Evolutionary conservation across 2,329 filamentous ascomycete genomes (phyloP).

Genomic region (Diaporthe citri): DNA sequence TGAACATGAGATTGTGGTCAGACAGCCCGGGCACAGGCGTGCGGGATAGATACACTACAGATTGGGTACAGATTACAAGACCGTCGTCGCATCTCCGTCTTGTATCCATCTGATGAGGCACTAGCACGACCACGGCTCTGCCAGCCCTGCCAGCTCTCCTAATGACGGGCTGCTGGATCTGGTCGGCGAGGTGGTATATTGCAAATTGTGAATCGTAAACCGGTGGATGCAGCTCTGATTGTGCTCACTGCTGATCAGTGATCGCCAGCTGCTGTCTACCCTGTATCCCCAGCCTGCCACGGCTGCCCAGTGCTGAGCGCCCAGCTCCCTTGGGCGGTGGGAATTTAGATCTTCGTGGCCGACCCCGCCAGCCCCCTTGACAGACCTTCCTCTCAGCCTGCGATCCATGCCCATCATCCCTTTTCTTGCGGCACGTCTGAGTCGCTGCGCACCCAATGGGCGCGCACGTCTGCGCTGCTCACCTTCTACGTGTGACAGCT

Average conservation of each 20-base stretch:
- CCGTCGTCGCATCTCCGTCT: conserved; percentile 8
- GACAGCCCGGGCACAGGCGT: conserved; percentile 12
- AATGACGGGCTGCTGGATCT: not conserved
- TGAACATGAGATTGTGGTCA: conserved; percentile 35
- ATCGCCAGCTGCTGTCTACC: not conserved
- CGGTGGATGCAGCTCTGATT: conserved; percentile 24
- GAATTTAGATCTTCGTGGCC: conserved; percentile 32
- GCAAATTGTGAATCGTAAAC: conserved; percentile 18
- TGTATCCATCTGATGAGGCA: conserved; percentile 2
- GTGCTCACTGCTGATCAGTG: conserved; percentile 26
- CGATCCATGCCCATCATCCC: conserved; percentile 25
- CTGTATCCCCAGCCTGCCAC: conserved; percentile 13
- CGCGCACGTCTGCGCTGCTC: not conserved
- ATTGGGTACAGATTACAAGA: conserved; percentile 2
- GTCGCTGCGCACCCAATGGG: conserved; percentile 19
- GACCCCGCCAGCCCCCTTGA: conserved; percentile 35
- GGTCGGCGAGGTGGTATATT: conserved; percentile 4
- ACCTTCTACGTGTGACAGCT: conserved; percentile 25
- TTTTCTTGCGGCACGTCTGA: conserved; percentile 32
- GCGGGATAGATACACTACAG: conserved; percentile 5
- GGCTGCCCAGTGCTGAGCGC: conserved; percentile 21
- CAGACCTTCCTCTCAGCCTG: conserved; percentile 3
- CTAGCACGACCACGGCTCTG: not conserved
- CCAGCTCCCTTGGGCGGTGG: conserved; percentile 31
- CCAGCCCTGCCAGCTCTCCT: not conserved